These are phyloP conservation scores for Cordyceps tenuipes DNA, from an alignment of 2,329 filamentous ascomycete genomes.

Conservation along the genomic window DNA sequence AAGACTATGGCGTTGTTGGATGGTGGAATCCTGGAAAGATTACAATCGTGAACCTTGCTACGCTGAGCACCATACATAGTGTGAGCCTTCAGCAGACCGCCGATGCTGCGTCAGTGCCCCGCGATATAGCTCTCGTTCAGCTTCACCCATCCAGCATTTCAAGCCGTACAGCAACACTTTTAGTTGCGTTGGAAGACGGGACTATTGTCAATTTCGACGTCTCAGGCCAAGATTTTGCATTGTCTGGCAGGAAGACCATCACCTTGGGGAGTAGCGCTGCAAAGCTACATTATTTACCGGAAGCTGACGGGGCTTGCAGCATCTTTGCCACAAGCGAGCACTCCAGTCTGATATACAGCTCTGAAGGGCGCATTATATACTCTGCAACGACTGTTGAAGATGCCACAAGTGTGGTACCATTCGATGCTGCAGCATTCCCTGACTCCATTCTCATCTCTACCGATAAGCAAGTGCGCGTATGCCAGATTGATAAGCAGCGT, in stretches of 20 bases:
- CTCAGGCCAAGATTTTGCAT: constrained; percentile 47
- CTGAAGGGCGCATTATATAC: constrained; percentile 81
- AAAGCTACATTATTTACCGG: constrained; percentile 68
- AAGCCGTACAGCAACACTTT: constrained; percentile 57
- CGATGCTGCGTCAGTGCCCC: constrained; percentile 69
- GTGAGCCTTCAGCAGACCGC: constrained; percentile 51
- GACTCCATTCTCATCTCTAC: constrained; percentile 76
- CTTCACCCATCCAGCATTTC: constrained; percentile 53
- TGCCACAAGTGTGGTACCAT: constrained; percentile 71
- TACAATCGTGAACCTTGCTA: constrained; percentile 61
- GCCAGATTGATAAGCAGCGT: constrained; percentile 71
- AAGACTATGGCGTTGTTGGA: constrained; percentile 66
- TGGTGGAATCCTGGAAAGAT: constrained; percentile 82
- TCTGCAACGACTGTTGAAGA: constrained; percentile 89
- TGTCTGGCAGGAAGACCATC: constrained; percentile 71
- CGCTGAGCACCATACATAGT: constrained; percentile 56
- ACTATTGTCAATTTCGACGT: constrained; percentile 79
- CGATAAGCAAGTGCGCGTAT: constrained; percentile 65
- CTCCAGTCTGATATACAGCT: constrained; percentile 84
- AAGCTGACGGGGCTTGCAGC: constrained; percentile 58
- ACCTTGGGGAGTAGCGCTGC: constrained; percentile 81
- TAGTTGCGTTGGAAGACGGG: constrained; percentile 88
- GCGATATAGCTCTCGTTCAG: constrained; percentile 72
- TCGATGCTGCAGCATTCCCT: constrained; percentile 75
- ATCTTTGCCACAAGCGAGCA: constrained; percentile 94